A percentile compares a stretch with the other conserved stretches of the same genome.
Evolutionary conservation across 768 basidiomycete species (phyloP).

Genomic region (Serendipita vermifera): DNA sequence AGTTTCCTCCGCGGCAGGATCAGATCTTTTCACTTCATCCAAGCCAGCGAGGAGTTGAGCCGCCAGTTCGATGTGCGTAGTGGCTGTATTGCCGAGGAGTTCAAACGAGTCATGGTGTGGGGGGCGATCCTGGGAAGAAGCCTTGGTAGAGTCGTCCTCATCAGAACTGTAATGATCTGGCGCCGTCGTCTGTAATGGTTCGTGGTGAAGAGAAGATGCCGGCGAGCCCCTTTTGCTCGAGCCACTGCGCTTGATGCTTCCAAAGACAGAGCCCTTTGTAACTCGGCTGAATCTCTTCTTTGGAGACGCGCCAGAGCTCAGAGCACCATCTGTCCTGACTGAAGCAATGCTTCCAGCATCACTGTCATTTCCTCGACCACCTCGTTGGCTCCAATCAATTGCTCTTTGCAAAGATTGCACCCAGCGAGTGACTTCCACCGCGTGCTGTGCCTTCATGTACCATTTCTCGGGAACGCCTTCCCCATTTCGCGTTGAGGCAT

Average conservation of each 20-base stretch:
- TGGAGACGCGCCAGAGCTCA: background rate
- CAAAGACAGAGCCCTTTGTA: background rate
- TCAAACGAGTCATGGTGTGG: constrained; percentile 50
- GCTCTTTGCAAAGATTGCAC: constrained; percentile 57
- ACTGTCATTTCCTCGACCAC: constrained; percentile 36
- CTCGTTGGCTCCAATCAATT: constrained; percentile 56
- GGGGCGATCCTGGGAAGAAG: constrained; percentile 20
- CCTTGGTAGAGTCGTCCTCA: constrained; percentile 6
- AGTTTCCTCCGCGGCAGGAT: constrained; percentile 24
- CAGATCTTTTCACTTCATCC: constrained; percentile 16
- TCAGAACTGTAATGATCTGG: constrained; percentile 2
- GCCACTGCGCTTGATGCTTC: background rate
- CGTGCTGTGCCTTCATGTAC: constrained; percentile 77
- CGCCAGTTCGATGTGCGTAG: constrained; percentile 70
- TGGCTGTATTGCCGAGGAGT: constrained; percentile 52
- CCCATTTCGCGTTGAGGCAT: constrained; percentile 22
- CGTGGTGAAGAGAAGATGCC: background rate
- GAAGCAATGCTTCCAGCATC: constrained; percentile 29
- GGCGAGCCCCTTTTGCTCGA: too few relatives aligned
- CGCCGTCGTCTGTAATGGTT: background rate
- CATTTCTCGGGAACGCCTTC: constrained; percentile 39
- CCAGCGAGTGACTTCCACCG: constrained; percentile 84
- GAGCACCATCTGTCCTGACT: constrained; percentile 16
- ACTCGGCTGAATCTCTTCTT: constrained; percentile 5
- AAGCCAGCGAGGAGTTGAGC: constrained; percentile 46